Evolutionary conservation across 345 rosid species (phyloP), one percentile per base, ranked within the genome.

Genomic region (Anacardium occidentale): DNA sequence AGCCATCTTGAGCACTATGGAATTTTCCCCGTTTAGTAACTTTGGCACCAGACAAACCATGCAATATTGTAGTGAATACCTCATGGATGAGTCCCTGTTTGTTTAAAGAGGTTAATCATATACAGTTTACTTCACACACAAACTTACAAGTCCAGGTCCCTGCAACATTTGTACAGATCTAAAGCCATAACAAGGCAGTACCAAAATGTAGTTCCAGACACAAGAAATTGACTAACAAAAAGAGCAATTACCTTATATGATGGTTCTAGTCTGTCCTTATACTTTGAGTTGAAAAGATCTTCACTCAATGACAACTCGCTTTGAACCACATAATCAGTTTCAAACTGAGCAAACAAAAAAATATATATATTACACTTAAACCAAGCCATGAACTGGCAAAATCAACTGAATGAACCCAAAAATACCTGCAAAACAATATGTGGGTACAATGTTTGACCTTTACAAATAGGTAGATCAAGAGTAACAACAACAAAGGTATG

Each of bases 381-480:
- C 37, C 15, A 29, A 45, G 9, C 20, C 52, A 65, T 58, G 24
- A 63, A 50, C 26, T 6, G 37, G 51, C 26, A 63, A 59, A 40
- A 44, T 47, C 40, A 44, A 29, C 32, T 29, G 32, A 62, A 72
- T 15, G 50, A 45, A 54, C 68, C n/a, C 25, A 58, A 42, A 7
- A 50, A 76, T 85, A 95, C 98, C 98, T 91, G 97, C 88, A 91
- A 78, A 71, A 95, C 99, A 58, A 92, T 88, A 76, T 92, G 98
- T 1, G 98, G 98, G 66, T 92, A 95, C 83, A 95, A 62, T 21
- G 99, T 95, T 84, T 92, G 97, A 70, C 98, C 99, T 82, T 95
- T 95, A 34, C 97, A 93, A 71, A 95, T 95, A 20, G 98, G 98
- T 26, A 98, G 99, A 83, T 95, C 99, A 67, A 95, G 93, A 75